Percentiles rank a stretch among this genome's conserved stretches.
Conservation (phyloP, 2,329 filamentous ascomycete species). For the Ophiocordyceps unilateralis region DNA sequence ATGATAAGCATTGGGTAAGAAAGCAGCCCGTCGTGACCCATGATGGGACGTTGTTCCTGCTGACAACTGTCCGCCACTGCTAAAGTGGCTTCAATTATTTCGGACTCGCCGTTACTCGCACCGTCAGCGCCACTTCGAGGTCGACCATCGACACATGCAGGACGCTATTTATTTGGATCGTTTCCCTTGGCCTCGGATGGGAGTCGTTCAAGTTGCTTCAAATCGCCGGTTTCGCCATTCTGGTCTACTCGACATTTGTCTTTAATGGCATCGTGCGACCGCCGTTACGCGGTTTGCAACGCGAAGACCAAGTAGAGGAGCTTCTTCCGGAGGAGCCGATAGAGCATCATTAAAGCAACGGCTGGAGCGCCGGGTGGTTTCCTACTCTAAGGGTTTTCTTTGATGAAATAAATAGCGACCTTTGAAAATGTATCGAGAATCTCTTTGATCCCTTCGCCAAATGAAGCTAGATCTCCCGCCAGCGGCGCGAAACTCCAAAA, state of each 20-base stretch:
- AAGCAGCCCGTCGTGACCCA: background rate
- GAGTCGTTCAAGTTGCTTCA: constrained; percentile 97
- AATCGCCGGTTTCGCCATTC: constrained; percentile 67
- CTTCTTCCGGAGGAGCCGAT: constrained; percentile 71
- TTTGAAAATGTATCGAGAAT: too few relatives aligned
- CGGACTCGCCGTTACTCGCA: constrained; percentile 79
- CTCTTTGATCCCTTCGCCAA: too few relatives aligned
- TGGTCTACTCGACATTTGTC: constrained; percentile 92
- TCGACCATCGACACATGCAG: constrained; percentile 96
- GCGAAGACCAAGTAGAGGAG: constrained; percentile 37
- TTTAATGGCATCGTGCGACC: constrained; percentile 90
- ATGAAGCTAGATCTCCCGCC: too few relatives aligned
- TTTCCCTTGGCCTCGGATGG: constrained; percentile 85
- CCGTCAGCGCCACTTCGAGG: constrained; percentile 77
- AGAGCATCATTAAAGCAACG: constrained; percentile 36
- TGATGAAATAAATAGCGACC: too few relatives aligned
- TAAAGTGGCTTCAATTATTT: constrained; percentile 94
- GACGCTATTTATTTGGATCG: constrained; percentile 95
- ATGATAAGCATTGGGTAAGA: constrained; percentile 91
- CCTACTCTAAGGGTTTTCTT: too few relatives aligned
- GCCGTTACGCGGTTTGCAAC: constrained; percentile 52
- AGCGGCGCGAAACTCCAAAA: too few relatives aligned
- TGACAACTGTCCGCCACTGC: background rate
- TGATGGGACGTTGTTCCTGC: background rate
- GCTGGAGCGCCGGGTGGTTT: too few relatives aligned